Evolutionary conservation across 306 rosid genomes (phyloP).

Genomic region (Prunus dulcis): DNA sequence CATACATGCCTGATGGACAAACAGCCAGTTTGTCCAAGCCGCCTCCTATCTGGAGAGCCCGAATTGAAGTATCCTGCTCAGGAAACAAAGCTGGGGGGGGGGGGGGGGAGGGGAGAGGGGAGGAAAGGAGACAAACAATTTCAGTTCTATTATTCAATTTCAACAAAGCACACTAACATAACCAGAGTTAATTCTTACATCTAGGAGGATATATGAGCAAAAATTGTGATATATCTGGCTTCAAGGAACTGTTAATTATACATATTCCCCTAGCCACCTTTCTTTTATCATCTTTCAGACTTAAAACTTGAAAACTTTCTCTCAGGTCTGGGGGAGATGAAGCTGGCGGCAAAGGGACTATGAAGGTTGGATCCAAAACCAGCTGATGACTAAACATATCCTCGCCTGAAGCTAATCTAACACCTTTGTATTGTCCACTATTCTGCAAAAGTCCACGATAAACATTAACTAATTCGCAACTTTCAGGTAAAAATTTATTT

Average conservation of each 20-base stretch:
- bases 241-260: conserved; percentile 63
- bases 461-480: conserved; percentile 19
- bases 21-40: conserved; percentile 43
- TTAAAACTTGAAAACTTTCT: conserved; percentile 42
- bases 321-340: conserved; percentile 31
- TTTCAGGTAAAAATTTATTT: conserved; percentile 17
- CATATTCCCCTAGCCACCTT: conserved; percentile 93
- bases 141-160: conserved; percentile 3
- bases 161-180: conserved; percentile 15
- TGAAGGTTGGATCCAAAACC: conserved; percentile 74
- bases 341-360: conserved; percentile 33
- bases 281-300: conserved; percentile 44
- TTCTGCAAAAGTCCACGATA: conserved; percentile 45
- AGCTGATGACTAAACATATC: conserved; percentile 65
- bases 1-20: conserved; percentile 88
- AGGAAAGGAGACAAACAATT: conserved; percentile 14
- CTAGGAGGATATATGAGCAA: conserved; percentile 80
- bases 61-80: conserved; percentile 67
- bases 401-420: conserved; percentile 87
- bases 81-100: conserved; percentile 59
- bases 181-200: conserved; percentile 47
- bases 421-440: conserved; percentile 68
- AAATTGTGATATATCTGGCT: conserved; percentile 54
- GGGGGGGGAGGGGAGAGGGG: conserved; percentile 14
- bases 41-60: conserved; percentile 79